Conservation (phyloP, 1,284 basidiomycete genomes). For the Cerioporus squamosus region DNA sequence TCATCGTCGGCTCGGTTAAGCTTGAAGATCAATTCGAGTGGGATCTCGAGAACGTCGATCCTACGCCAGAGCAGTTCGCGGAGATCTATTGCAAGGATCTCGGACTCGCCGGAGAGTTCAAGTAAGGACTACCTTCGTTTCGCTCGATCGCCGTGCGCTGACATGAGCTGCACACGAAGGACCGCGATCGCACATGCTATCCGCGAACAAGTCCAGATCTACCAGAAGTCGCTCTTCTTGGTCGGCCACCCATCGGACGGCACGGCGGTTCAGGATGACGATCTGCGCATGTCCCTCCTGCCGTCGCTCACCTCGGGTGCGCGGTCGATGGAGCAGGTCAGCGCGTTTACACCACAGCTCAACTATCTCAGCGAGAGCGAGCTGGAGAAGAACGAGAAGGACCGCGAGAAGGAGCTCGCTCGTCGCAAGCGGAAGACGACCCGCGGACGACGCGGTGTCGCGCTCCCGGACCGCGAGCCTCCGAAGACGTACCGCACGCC, state of each 20-base stretch:
- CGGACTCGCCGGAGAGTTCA: constrained; percentile 92
- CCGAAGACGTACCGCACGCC: constrained; percentile 90
- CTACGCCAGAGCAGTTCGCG: constrained; percentile 93
- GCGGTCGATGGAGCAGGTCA: constrained; percentile 76
- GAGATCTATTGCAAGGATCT: constrained; percentile 87
- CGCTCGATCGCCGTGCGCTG: constrained; percentile 1
- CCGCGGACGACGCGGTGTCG: constrained; percentile 87
- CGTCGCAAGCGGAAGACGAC: constrained; percentile 88
- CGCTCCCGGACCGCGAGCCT: constrained; percentile 92
- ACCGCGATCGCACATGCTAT: constrained; percentile 96
- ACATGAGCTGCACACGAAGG: constrained; percentile 43
- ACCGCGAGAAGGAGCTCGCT: constrained; percentile 90
- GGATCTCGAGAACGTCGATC: constrained; percentile 84
- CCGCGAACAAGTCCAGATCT: constrained; percentile 92
- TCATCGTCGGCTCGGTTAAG: constrained; percentile 93
- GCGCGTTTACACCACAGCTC: constrained; percentile 86
- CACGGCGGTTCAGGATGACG: constrained; percentile 84
- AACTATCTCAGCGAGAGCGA: constrained; percentile 90
- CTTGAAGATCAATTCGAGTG: constrained; percentile 98
- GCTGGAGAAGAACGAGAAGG: constrained; percentile 87
- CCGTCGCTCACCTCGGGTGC: constrained; percentile 76
- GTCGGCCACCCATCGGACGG: constrained; percentile 89
- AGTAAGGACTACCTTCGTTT: constrained; percentile 53
- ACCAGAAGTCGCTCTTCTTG: constrained; percentile 92
- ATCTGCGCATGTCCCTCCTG: constrained; percentile 89